Base-by-base conservation (phyloP, 2,329 filamentous ascomycete genomes). In the Fusarium paranaense region DNA sequence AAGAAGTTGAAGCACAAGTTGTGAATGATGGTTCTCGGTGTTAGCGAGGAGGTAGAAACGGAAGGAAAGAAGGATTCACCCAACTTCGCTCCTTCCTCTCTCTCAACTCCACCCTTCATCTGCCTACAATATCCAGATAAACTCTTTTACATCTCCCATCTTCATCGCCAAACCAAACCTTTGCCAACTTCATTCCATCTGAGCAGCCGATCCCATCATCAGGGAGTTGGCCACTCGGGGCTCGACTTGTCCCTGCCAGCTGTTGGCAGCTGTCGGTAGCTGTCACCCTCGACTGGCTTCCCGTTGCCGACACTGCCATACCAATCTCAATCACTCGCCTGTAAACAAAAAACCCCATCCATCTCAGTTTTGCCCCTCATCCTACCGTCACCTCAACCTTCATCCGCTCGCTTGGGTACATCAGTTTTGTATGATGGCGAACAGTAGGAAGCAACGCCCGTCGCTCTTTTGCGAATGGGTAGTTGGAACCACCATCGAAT, bases 391-490 rank as follows among this genome's bases (percentile, higher is more conserved):
- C 50, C 52, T 65, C 56, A n/a, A 32, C 54, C 32, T 38, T 57
- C 42, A 16, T 11, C n/a, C 18, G 18, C 57, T 62, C 33, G 52
- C 47, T 63, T 72, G 56, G 69, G 52, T 45, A 67, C 60, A 45
- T 30, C 40, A 56, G 20, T 27, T 33, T 33, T 7, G 33, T 64
- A 52, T 54, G 27, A 77, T 79, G 71, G 38, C 72, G 42, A 64
- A 65, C 40, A 67, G 70, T 40, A 79, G 78, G 58, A 25, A 52
- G 37, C 69, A 65, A 45, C 68, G 72, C 3, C 75, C 78, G 11
- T 70, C 76, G 62, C 64, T 73, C 30, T 83, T 85, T 45, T 81
- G 85, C 60, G 85, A 87, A 71, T 85, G 85, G 81, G 79, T 82
- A 25, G 81, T 84, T 54, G 83, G 84, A 33, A 81, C 80, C 16